Base-by-base conservation (phyloP, 306 rosid genomes). In the Sicyos edulis region DNA sequence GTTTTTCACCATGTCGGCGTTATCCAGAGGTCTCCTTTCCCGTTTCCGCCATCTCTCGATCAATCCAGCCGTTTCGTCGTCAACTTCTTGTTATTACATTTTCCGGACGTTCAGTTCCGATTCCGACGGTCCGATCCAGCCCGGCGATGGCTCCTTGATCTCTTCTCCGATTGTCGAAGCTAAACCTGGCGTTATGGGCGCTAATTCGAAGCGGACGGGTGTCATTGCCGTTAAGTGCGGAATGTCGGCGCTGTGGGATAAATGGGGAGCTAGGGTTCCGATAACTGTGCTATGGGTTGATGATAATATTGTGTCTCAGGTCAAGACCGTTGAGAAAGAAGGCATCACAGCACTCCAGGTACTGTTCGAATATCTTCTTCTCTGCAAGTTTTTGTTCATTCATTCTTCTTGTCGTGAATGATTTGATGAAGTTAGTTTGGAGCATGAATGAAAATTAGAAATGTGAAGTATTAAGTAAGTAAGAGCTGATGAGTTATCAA, bases 251-350 rank as follows among this genome's bases (percentile, higher is more conserved):
- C 87, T 82, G 21, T 93, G 99, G 99, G 90, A 91, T 80, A 93
- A 90, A 80, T 93, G 99, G 99, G 99, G 99, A 21, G 92, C 89
- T 14, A 86, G 98, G 80, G 55, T 93, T 71, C 98, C 98, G 19
- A 83, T 91, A 45, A 75, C 86, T 4, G 78, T 93, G 12, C 97
- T 93, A 26, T 93, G 97, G 97, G 89, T 93, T 7, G 99, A 93
- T 70, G 99, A 93, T 54, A 93, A 91, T 73, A 85, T 93, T 59
- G 97, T 93, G 19, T 88, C 97, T 73, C 92, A 88, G 85, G 96
- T 93, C n/a, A 93, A 93, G 80, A 93, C 97, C 21, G 83, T 85
- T 0, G 91, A 87, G 56, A 91, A 88, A 77, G 99, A 93, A 76
- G 92, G 96, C 0, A 70, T 86, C 47, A 77, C 76, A 74, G 78